A percentile compares a stretch with the other conserved stretches of the same genome.
phyloP scores from a whole-genome alignment of 2,329 filamentous ascomycete genomes.

The Colletotrichum acutatum region DNA sequence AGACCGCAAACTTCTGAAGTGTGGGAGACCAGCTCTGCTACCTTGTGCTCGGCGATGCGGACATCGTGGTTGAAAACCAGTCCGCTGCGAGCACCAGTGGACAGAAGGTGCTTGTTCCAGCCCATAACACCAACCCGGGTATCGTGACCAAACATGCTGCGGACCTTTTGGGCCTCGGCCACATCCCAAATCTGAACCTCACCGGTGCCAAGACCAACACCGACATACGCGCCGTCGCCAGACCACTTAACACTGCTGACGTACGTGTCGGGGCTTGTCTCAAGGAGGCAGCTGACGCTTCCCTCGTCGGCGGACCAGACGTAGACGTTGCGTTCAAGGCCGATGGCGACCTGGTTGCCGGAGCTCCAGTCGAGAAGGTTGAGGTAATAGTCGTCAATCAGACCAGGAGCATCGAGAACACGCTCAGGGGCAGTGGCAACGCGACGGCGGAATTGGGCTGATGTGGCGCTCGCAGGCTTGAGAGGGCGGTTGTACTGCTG shows the following conservation, averaged over 20 bases:
- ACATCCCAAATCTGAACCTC: conserved; percentile 99
- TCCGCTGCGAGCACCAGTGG: conserved; percentile 92
- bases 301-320: conserved; percentile 98
- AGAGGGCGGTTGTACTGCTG: conserved; percentile 98
- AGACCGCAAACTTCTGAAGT: conserved; percentile 98
- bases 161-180: conserved; percentile 92
- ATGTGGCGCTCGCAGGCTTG: conserved; percentile 77
- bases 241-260: conserved; percentile 99
- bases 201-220: conserved; percentile 92
- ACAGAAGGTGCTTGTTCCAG: conserved; percentile 98
- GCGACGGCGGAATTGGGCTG: conserved; percentile 89
- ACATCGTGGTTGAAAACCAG: conserved; percentile 99
- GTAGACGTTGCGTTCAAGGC: conserved; percentile 95
- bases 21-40: conserved; percentile 95
- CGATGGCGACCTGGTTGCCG: conserved; percentile 97
- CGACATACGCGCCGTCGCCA: conserved; percentile 94
- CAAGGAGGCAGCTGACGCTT: conserved; percentile 86
- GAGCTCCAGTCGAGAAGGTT: conserved; percentile 99
- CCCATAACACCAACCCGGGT: conserved; percentile 97
- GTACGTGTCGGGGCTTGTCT: conserved; percentile 91
- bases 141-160: conserved; percentile 98
- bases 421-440: conserved; percentile 96
- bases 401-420: conserved; percentile 93
- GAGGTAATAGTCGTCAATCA: conserved; percentile 99
- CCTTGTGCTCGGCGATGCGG: conserved; percentile 96